Percentiles rank a stretch among this genome's conserved stretches.
phyloP scores from a whole-genome alignment of 2,329 filamentous ascomycete species.

The Allantophomopsis lycopodina region DNA sequence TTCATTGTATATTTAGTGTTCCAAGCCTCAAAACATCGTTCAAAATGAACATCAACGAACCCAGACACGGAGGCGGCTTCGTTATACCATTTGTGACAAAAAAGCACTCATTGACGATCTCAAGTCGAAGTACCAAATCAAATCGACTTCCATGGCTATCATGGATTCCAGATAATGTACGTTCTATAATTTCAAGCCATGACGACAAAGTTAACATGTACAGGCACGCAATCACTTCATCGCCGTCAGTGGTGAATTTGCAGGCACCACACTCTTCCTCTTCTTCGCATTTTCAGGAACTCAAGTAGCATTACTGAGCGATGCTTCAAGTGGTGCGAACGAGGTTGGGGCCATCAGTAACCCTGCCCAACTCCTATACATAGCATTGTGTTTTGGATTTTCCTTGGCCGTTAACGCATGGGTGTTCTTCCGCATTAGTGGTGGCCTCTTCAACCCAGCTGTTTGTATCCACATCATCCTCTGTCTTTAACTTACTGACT shows the following conservation, averaged over 20 bases:
- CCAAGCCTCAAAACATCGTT: too few species aligned
- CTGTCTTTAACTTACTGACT: too few species aligned
- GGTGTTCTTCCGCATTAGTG: conserved; percentile 36
- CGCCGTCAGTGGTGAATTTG: conserved; percentile 9
- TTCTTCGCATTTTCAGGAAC: conserved; percentile 15
- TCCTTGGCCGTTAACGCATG: conserved; percentile 35
- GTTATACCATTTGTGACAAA: too few species aligned
- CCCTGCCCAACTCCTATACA: conserved; percentile 22
- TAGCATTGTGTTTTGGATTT: conserved; percentile 12
- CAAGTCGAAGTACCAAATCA: too few species aligned
- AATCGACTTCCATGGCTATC: conserved; percentile 7
- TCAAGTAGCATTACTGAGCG: conserved; percentile 10
- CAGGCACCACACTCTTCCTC: conserved; percentile 14
- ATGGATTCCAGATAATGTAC: conserved; percentile 8
- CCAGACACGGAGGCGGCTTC: too few species aligned
- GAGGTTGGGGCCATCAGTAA: conserved; percentile 26
- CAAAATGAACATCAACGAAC: too few species aligned
- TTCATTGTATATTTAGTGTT: too few species aligned
- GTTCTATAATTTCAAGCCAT: neutral
- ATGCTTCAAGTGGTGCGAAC: conserved; percentile 10
- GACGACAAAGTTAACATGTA: neutral
- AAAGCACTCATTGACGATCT: too few species aligned
- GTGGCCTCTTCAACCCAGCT: conserved; percentile 34
- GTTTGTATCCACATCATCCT: too few species aligned
- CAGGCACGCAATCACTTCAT: conserved; percentile 10